Evolutionary conservation across 768 basidiomycete species (phyloP).

Genomic region (Pholiota conissans): DNA sequence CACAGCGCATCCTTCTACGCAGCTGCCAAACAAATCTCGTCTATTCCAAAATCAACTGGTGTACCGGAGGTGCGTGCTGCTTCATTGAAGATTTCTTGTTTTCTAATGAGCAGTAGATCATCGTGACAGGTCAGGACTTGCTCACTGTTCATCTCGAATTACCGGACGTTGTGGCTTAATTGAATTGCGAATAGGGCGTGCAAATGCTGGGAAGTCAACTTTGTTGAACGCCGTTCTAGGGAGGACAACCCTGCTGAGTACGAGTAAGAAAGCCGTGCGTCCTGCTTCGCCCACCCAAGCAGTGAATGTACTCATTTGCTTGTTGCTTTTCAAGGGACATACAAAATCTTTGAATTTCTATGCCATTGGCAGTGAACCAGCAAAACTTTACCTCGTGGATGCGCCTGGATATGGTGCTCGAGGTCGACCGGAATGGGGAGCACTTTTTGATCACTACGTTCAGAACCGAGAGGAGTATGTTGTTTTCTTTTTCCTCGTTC

Average conservation of each 20-base stretch:
- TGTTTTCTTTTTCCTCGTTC: not conserved
- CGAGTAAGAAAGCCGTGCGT: slow-evolving; percentile 72
- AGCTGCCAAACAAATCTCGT: slow-evolving; percentile 33
- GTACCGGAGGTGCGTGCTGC: slow-evolving; percentile 42
- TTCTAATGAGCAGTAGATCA: slow-evolving; percentile 31
- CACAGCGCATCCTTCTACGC: slow-evolving; percentile 30
- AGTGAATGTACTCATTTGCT: not conserved
- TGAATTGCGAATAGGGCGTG: slow-evolving; percentile 52
- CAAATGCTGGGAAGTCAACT: slow-evolving; percentile 78
- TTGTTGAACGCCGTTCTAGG: slow-evolving; percentile 70
- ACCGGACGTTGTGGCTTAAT: not conserved
- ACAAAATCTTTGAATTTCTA: slow-evolving; percentile 75
- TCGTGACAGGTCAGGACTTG: slow-evolving; percentile 39
- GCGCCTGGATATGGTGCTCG: slow-evolving; percentile 79
- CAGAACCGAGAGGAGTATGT: slow-evolving; percentile 61
- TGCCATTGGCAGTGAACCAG: slow-evolving; percentile 58
- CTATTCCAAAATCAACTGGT: slow-evolving; percentile 40
- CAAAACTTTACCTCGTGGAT: slow-evolving; percentile 70
- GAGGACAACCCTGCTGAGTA: slow-evolving; percentile 53
- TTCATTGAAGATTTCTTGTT: not conserved
- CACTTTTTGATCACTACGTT: slow-evolving; percentile 65
- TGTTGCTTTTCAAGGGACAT: slow-evolving; percentile 51
- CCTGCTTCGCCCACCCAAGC: not conserved
- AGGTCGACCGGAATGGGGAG: slow-evolving; percentile 76
- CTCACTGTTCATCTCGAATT: not conserved